Base-by-base conservation (phyloP, 805 yeast species). In the Tetrapisispora pingtungensis region DNA sequence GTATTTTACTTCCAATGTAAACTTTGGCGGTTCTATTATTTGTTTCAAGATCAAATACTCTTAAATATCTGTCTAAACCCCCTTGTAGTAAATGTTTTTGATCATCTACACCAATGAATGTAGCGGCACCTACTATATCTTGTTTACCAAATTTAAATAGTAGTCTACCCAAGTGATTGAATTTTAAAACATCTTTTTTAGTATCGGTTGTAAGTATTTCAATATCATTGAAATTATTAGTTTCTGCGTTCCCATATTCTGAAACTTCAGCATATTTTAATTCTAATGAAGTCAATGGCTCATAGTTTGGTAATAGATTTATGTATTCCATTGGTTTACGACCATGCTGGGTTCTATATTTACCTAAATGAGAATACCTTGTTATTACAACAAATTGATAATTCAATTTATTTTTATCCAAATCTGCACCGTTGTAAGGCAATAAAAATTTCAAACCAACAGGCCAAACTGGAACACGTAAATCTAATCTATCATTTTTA, bases 1-100 rank as follows among this genome's bases (percentile, higher is more conserved):
- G 54, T 18, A 86, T 71, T 58, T 84, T 87, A 5, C 86, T 75
- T 1, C 94, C 95, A 24, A 82, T 56, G 54, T 75, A 90, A 5
- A 85, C 83, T 57, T 87, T 87, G 7, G 78, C 87, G 13, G 65
- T 42, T 40, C 77, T 68, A 36, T 75, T 74, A 42, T 94, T 71
- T 1, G 78, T 64, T 1, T 65, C 66, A 4, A 78, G 58, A 48
- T 87, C 82, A 62, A 75, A 90, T 3, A 84, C 85, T 46, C 96
- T 74, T 24, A 86, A 70, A 55, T 87, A 90, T 55, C 96, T 73
- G 58, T 93, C 98, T 19, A 89, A 72, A 0, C 96, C 95, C 36
- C 95, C 97, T 17, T 85, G 71, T 2, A 80, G 79, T 7, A 89
- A 56, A 26, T 81, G 57, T 10, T 70, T 69, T 4, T 67, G 65